Evolutionary conservation across 179 eudicot species (phyloP).

Genomic region (Beta macrorhiza): DNA sequence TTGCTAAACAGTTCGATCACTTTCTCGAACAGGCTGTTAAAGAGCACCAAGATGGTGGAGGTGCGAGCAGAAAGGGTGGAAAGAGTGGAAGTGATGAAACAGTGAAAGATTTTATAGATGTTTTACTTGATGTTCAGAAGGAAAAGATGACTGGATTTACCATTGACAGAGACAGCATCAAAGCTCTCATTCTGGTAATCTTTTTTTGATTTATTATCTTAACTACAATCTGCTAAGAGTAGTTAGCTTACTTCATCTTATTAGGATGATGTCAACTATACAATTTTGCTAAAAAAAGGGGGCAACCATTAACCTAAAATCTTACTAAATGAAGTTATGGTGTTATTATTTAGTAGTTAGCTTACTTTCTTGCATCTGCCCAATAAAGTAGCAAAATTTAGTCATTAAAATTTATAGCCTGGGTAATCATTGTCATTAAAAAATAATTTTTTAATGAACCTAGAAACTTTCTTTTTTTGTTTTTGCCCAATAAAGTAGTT

Average conservation of each 20-base stretch:
- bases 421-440: no score
- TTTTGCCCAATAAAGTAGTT: no score
- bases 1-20: conserved; percentile 18
- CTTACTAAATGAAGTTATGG: no score
- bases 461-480: no score
- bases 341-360: no score
- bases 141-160: conserved; percentile 19
- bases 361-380: no score
- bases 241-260: background rate
- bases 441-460: no score
- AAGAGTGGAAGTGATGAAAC: background rate
- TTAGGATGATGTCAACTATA: background rate
- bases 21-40: conserved; percentile 20
- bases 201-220: background rate
- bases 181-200: conserved; percentile 38
- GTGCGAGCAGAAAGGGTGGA: background rate
- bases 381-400: no score
- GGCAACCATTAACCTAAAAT: no score
- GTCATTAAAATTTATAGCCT: no score
- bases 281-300: no score
- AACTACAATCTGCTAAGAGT: background rate
- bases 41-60: conserved; percentile 13
- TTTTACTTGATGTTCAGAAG: conserved; percentile 36
- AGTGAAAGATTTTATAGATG: conserved; percentile 36
- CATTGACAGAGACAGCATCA: conserved; percentile 35